Evolutionary conservation across 164 flowering plant genomes (phyloP).

Genomic region (Aristolochia californica): DNA sequence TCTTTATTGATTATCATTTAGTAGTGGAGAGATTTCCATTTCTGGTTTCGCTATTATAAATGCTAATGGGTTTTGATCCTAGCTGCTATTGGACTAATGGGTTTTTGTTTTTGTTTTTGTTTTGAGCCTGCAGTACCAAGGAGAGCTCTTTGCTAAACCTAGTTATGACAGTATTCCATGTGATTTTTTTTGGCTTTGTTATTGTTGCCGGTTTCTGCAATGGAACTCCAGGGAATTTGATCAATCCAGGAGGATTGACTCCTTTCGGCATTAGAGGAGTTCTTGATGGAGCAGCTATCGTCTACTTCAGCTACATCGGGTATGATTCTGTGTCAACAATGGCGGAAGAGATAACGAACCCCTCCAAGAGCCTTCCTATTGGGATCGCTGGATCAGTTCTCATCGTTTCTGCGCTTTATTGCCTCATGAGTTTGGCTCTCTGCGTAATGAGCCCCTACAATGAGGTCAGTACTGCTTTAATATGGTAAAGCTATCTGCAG

Average conservation of each 20-base stretch:
- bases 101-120: constrained; percentile 1
- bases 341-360: constrained; percentile 76
- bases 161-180: constrained; percentile 67
- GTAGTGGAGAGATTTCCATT: background rate
- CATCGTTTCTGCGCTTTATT: constrained; percentile 49
- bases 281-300: constrained; percentile 59
- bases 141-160: constrained; percentile 80
- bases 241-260: constrained; percentile 48
- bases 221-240: constrained; percentile 47
- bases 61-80: background rate
- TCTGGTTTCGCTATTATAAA: background rate
- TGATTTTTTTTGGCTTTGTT: constrained; percentile 61
- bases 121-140: constrained; percentile 59
- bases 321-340: constrained; percentile 77
- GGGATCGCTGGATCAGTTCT: constrained; percentile 70
- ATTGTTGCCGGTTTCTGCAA: constrained; percentile 54
- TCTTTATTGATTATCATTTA: background rate
- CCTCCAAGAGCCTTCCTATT: constrained; percentile 52
- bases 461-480: constrained; percentile 23
- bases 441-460: constrained; percentile 60
- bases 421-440: constrained; percentile 58
- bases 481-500: background rate
- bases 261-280: constrained; percentile 60
- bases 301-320: constrained; percentile 72
- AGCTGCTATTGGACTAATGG: background rate